These are phyloP conservation scores for Hypomyces rosellus DNA, from an alignment of 2,329 filamentous ascomycete genomes.

Conservation along the genomic window DNA sequence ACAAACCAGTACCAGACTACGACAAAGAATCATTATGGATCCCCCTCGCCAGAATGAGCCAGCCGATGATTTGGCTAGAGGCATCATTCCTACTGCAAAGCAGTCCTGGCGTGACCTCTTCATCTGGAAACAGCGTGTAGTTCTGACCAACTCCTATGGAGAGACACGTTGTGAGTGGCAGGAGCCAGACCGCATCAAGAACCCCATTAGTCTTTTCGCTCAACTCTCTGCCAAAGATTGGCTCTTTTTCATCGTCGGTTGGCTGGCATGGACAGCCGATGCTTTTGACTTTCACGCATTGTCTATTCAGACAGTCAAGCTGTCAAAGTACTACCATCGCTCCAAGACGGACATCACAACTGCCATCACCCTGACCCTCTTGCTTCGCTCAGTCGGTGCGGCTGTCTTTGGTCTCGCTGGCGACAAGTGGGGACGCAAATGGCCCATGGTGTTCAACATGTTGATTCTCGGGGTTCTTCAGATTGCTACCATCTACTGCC, in stretches of 20 bases:
- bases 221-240: slow-evolving; percentile 61
- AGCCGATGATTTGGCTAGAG: slow-evolving; percentile 62
- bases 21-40: neutral
- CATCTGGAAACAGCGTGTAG: slow-evolving; percentile 67
- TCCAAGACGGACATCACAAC: slow-evolving; percentile 63
- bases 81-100: slow-evolving; percentile 56
- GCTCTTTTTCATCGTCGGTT: slow-evolving; percentile 70
- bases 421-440: slow-evolving; percentile 75
- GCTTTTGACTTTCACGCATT: slow-evolving; percentile 81
- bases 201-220: slow-evolving; percentile 63
- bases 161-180: slow-evolving; percentile 65
- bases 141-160: slow-evolving; percentile 57
- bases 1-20: too few relatives aligned
- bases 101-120: slow-evolving; percentile 61
- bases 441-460: slow-evolving; percentile 79
- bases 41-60: slow-evolving; percentile 32
- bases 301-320: slow-evolving; percentile 69
- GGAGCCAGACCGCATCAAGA: slow-evolving; percentile 56
- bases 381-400: slow-evolving; percentile 69
- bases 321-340: slow-evolving; percentile 45
- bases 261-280: slow-evolving; percentile 72
- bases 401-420: slow-evolving; percentile 69
- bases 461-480: slow-evolving; percentile 60
- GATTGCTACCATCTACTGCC: slow-evolving; percentile 70
- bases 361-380: slow-evolving; percentile 68